Percentiles rank a stretch among this genome's conserved stretches.
These are phyloP conservation scores for Aspergillus sp. DNA, from an alignment of 2,329 filamentous ascomycete genomes.

Conservation along the genomic window DNA sequence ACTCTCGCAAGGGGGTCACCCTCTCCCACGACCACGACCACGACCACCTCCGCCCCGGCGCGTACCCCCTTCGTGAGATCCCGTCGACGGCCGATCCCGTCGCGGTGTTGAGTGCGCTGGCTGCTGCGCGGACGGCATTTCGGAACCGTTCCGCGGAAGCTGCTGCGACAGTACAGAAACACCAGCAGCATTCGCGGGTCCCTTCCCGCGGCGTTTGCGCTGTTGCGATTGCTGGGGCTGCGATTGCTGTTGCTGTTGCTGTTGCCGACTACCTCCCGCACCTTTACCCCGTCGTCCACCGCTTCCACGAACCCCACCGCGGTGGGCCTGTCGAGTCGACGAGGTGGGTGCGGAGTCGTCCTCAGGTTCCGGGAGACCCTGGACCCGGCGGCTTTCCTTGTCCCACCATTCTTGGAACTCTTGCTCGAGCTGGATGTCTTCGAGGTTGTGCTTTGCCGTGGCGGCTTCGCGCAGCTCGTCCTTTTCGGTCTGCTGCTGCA, in stretches of 20 bases:
- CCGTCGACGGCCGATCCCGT: constrained; percentile 2
- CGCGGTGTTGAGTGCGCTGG: constrained; percentile 10
- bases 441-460: constrained; percentile 75
- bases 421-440: constrained; percentile 96
- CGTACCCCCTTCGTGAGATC: neutral
- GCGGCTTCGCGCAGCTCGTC: constrained; percentile 76
- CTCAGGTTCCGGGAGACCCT: constrained; percentile 29
- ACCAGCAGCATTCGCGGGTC: constrained; percentile 1
- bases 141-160: constrained; percentile 5
- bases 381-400: constrained; percentile 37
- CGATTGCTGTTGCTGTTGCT: neutral
- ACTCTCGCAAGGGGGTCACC: neutral
- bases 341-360: constrained; percentile 10
- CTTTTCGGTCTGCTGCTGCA: constrained; percentile 81
- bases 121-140: constrained; percentile 5
- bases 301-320: constrained; percentile 5
- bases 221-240: neutral
- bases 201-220: constrained; percentile 16
- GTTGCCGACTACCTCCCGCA: neutral
- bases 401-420: constrained; percentile 74
- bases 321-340: constrained; percentile 7
- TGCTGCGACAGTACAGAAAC: constrained; percentile 9
- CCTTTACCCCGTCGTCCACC: neutral
- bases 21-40: neutral
- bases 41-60: neutral